These are phyloP conservation scores for Scopulariopsis brevicaulis DNA, from an alignment of 2,329 filamentous ascomycete genomes.

Conservation along the genomic window DNA sequence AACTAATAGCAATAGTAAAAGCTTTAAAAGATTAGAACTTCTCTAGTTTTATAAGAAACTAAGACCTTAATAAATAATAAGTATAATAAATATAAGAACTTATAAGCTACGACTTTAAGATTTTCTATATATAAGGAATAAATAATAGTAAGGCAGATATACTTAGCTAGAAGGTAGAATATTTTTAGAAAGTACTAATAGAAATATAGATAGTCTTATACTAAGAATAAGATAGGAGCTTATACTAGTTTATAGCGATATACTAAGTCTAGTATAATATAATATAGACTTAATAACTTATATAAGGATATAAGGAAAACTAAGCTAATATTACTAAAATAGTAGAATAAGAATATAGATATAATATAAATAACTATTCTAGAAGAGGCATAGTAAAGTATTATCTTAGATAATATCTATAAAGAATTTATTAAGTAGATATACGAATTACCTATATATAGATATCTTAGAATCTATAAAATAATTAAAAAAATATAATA, in stretches of 20 bases:
- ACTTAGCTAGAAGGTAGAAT: constrained; percentile 2
- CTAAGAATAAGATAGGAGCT: neutral
- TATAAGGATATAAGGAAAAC: neutral
- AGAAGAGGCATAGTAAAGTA: neutral
- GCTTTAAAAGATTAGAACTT: constrained; percentile 3
- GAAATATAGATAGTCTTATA: no score
- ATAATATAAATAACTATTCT: neutral
- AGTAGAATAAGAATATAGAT: neutral
- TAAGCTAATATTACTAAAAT: no score
- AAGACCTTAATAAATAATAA: neutral
- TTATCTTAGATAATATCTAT: neutral
- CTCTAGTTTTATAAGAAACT: neutral
- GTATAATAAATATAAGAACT: neutral
- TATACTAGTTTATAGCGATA: neutral
- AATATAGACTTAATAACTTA: neutral
- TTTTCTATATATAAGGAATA: constrained; percentile 5
- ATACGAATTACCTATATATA: no score
- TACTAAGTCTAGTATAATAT: neutral
- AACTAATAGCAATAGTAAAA: constrained; percentile 8
- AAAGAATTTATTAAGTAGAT: no score
- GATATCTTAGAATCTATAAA: no score
- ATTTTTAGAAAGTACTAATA: no score
- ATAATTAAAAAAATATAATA: no score
- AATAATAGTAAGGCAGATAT: neutral
- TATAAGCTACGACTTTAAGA: neutral